Evolutionary conservation across 805 yeast species (phyloP), one percentile per base, ranked within the genome.

Genomic region (Kregervanrija fluxuum): DNA sequence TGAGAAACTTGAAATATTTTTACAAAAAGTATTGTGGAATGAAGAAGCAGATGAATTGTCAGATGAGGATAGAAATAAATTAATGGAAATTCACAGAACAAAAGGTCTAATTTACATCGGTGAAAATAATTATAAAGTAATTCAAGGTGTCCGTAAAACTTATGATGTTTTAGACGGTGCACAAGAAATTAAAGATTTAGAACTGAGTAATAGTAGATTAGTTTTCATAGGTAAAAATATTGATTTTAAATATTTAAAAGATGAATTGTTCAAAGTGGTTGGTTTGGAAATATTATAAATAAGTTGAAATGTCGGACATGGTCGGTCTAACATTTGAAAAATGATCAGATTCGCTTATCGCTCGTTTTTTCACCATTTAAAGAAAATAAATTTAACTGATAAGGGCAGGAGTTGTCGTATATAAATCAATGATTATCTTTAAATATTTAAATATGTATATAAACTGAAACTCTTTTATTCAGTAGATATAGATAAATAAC

Each of bases 131-230:
- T 79, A 73, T 16, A 72, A 75, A 50, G 85, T 89, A 8, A 65
- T 93, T 10, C 99, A 93, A 61, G 98, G 95, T 11, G 99, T 93
- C 0, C 71, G 98, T 48, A 93, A 89, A 44, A 88, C 95, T 0
- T 93, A 88, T 62, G 99, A 93, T 50, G 69, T 87, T 3, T 71
- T 82, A 4, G 79, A 75, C 4, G 65, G 62, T 1, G 17, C n/a
- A 3, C 52, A 51, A 11, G 42, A 49, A 11, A 22, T 46, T 1
- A 42, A 42, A 6, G 54, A 52, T 1, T 22, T 57, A 16, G 42
- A 44, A 12, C 31, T 61, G 22, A 31, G 41, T 8, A 39, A 36
- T 9, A 43, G 54, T 16, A 45, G 62, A 44, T 43, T 64, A 14
- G 67, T 64, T 13, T 35, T 64, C n/a, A 64, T 64, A 15, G 68